Evolutionary conservation across 352 stramenopile genomes (phyloP), one percentile per base, ranked within the genome.

Genomic region (Hyaloperonospora arabidopsidis): DNA sequence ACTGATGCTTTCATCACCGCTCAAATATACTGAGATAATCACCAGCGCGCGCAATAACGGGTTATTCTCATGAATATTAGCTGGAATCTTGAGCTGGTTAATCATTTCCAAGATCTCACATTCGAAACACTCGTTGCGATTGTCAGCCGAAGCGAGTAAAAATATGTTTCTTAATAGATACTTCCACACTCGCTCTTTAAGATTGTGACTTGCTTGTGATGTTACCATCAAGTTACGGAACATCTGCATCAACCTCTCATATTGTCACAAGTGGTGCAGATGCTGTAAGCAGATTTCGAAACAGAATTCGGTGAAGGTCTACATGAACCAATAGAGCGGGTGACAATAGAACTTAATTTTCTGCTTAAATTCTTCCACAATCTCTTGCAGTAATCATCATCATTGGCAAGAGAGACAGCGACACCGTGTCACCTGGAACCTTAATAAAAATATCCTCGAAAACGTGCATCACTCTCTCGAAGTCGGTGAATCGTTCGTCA

Each of bases 221-320:
- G 74, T 77, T 13, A 32, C 38, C 50, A 90, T 72, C 1, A 90
- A 36, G 32, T 76, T 64, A 45, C 62, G 49, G 40, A 86, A 80
- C 22, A 90, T 56, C 11, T 70, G 46, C 21, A 90, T 65, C 55
- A 87, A 68, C 58, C 83, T 75, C 11, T 58, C 54, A 11, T 71
- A 51, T 50, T 76, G 61, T 28, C 66, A 61, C 23, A 73, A 45
- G 2, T 74, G 49, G 61, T 72, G 76, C 29, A 90, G 52, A 25
- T 74, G 72, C 49, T 85, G 76, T 34, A 87, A 50, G 47, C 72
- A 83, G 38, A 84, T 84, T 21, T 87, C 79, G 49, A 90, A 86
- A 8, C 69, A 72, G 53, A 76, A 78, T 52, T 87, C 71, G 1
- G 68, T 79, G 44, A 74, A 84, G 1, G 28, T 36, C 18, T 55